These are phyloP conservation scores for Cryptococcus floricola DNA, from an alignment of 1,284 basidiomycete species.

Conservation along the genomic window DNA sequence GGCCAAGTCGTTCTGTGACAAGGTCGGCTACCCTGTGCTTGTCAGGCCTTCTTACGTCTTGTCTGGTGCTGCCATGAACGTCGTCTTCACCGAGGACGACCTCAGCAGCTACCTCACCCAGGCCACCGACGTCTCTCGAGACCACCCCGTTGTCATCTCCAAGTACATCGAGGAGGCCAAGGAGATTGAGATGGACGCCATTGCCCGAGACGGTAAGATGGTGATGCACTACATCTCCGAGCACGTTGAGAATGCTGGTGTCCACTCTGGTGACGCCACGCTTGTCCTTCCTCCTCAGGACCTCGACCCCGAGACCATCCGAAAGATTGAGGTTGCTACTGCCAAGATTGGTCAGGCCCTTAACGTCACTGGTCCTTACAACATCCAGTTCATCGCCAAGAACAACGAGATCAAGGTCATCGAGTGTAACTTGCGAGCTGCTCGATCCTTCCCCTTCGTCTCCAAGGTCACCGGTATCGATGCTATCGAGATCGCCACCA, in stretches of 20 bases:
- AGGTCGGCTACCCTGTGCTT: conserved; percentile 92
- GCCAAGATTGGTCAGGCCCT: conserved; percentile 93
- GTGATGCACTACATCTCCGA: conserved; percentile 95
- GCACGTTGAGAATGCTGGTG: conserved; percentile 98
- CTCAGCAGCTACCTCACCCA: conserved; percentile 90
- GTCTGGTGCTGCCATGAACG: conserved; percentile 99
- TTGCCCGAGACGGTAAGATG: conserved; percentile 87
- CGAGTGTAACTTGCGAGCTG: conserved; percentile 97
- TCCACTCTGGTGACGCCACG: conserved; percentile 98
- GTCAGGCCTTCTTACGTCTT: conserved; percentile 97
- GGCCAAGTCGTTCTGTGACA: conserved; percentile 85
- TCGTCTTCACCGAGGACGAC: conserved; percentile 85
- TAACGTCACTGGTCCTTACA: conserved; percentile 95
- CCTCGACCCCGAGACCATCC: conserved; percentile 69
- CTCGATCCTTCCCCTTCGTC: conserved; percentile 98
- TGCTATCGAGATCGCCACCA: conserved; percentile 84
- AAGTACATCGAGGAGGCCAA: conserved; percentile 98
- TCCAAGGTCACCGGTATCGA: conserved; percentile 96
- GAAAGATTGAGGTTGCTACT: conserved; percentile 81
- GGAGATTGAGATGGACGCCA: conserved; percentile 97
- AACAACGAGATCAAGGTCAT: conserved; percentile 84
- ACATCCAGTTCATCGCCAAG: conserved; percentile 99
- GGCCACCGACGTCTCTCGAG: conserved; percentile 90
- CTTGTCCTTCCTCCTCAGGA: conserved; percentile 96
- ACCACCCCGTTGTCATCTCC: conserved; percentile 96